Conservation (phyloP, 176 grass and related monocot genomes). For the maize (Zea mays) region Zm-B73-REFERENCE-NAM-5.0 NC_050100.1:133996501-133997000, state of each 20-base stretch:
- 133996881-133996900: too few species aligned
- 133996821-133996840: too few species aligned
- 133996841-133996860: too few species aligned
- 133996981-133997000: constrained; percentile 42
- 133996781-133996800: too few species aligned
- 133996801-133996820: too few species aligned
- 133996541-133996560: constrained; percentile 62
- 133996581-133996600: constrained; percentile 61
- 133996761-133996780: not conserved
- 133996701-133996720: constrained; percentile 56
- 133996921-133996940: constrained; percentile 68
- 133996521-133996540: constrained; percentile 73
- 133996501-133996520: constrained; percentile 34
- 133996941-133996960: constrained; percentile 48
- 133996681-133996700: not conserved
- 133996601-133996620: constrained; percentile 1
- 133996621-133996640: too few species aligned
- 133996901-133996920: constrained; percentile 4
- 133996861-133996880: too few species aligned
- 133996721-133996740: constrained; percentile 56
- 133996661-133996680: not conserved
- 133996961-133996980: constrained; percentile 38
- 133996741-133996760: constrained; percentile 60
- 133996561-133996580: constrained; percentile 62
- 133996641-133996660: not conserved